Conservation (phyloP, 2,329 filamentous ascomycete species). For the Zymoseptoria pseudotritici region DNA sequence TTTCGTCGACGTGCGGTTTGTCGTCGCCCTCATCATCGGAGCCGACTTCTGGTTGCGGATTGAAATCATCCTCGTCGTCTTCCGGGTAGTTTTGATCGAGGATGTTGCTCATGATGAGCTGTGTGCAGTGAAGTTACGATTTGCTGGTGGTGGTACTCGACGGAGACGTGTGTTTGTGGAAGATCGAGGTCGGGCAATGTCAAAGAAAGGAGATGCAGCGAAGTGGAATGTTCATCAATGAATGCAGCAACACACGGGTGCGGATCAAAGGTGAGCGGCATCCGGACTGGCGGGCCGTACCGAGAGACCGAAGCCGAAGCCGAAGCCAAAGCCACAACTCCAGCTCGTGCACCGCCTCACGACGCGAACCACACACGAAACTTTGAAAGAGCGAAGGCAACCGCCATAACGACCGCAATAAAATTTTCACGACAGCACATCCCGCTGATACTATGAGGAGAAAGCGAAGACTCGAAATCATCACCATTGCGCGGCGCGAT, state of each 20-base stretch:
- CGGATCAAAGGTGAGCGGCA: not conserved
- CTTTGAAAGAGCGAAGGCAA: not conserved
- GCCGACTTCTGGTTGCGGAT: slow-evolving; percentile 65
- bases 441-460: not conserved
- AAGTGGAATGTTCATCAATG: not conserved
- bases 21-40: slow-evolving; percentile 60
- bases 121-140: not conserved
- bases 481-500: slow-evolving; percentile 20
- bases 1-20: slow-evolving; percentile 27
- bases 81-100: slow-evolving; percentile 47
- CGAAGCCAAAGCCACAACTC: not conserved
- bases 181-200: not conserved
- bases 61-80: slow-evolving; percentile 83
- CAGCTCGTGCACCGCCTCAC: not conserved
- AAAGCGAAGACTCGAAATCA: not conserved
- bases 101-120: slow-evolving; percentile 32
- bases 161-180: not conserved
- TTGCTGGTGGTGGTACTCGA: not conserved
- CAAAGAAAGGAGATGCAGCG: not conserved
- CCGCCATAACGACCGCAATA: not conserved
- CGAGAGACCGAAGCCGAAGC: not conserved
- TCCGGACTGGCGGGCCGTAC: not conserved
- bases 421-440: not conserved
- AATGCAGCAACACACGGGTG: not conserved
- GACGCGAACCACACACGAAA: not conserved